Percentiles rank a stretch among this genome's conserved stretches.
These are phyloP conservation scores for Chalciporus pseudorubinellus DNA, from an alignment of 768 basidiomycete species.

Conservation along the genomic window DNA sequence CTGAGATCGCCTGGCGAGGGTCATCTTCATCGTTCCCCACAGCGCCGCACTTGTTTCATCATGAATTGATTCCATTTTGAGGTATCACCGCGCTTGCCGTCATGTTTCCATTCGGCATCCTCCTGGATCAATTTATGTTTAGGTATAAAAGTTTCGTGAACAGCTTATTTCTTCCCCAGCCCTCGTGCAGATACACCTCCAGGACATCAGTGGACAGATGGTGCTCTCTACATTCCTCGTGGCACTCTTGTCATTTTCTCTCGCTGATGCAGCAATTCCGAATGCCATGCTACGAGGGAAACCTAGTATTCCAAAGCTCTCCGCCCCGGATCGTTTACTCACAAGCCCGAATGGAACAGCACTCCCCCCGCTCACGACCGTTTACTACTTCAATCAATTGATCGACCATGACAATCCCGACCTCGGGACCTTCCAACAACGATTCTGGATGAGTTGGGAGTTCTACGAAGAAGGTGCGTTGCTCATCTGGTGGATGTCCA, in stretches of 20 bases:
- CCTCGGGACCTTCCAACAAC: conserved; percentile 73
- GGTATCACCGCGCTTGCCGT: background rate
- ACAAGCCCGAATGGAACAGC: conserved; percentile 23
- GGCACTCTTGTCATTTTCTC: conserved; percentile 8
- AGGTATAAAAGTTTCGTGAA: conserved; percentile 6
- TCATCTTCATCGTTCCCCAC: too few relatives aligned
- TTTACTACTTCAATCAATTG: conserved; percentile 32
- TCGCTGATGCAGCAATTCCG: conserved; percentile 20
- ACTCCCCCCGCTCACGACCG: conserved; percentile 26
- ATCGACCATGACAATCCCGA: conserved; percentile 52
- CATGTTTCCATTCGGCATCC: background rate
- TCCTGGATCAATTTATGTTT: background rate
- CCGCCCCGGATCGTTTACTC: conserved; percentile 6
- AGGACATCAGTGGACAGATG: conserved; percentile 8
- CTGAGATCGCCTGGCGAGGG: too few relatives aligned
- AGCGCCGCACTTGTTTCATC: too few relatives aligned
- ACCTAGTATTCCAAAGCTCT: conserved; percentile 14
- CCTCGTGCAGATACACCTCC: background rate
- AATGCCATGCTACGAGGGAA: conserved; percentile 21
- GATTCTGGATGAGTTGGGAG: conserved; percentile 70
- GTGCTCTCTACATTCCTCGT: conserved; percentile 4
- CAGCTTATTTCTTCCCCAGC: background rate
- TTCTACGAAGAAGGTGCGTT: conserved; percentile 52
- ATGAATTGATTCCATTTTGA: conserved; percentile 2
- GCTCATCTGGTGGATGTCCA: background rate